A percentile compares a stretch with the other conserved stretches of the same genome.
These are phyloP conservation scores for Fomitopsis betulina DNA, from an alignment of 1,284 basidiomycete genomes.

Conservation along the genomic window DNA sequence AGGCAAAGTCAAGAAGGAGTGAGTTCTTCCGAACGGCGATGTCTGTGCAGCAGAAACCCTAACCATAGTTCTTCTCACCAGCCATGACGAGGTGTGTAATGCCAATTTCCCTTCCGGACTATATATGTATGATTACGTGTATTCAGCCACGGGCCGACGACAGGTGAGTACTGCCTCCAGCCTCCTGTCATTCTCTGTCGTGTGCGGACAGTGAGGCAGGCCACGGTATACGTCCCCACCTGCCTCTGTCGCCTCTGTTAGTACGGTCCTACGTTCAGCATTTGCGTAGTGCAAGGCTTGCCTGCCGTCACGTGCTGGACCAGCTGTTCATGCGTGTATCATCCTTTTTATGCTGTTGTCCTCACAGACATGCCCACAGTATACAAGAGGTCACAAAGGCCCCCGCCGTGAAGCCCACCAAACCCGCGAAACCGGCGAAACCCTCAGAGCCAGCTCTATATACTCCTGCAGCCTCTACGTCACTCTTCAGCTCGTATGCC, in stretches of 20 bases:
- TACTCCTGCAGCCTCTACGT: constrained; percentile 40
- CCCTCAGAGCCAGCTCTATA: constrained; percentile 39
- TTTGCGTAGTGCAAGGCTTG: not conserved
- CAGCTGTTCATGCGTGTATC: constrained; percentile 16
- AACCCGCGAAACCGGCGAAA: constrained; percentile 9
- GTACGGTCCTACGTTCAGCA: not conserved
- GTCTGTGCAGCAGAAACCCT: not conserved
- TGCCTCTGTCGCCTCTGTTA: not conserved
- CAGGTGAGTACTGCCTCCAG: constrained; percentile 3
- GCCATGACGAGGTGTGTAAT: constrained; percentile 18
- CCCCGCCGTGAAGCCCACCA: constrained; percentile 7
- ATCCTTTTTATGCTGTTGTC: constrained; percentile 18
- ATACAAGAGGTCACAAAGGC: constrained; percentile 3
- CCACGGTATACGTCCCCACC: not conserved
- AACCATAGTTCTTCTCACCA: not conserved
- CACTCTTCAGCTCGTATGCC: constrained; percentile 59
- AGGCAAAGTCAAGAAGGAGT: constrained; percentile 2
- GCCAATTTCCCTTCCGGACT: constrained; percentile 7
- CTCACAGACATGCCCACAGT: constrained; percentile 10
- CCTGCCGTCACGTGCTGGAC: not conserved
- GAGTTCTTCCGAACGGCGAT: not conserved
- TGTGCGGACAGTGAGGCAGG: not conserved
- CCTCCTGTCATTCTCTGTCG: constrained; percentile 1
- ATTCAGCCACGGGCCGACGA: constrained; percentile 9
- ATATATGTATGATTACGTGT: constrained; percentile 16